Conservation (phyloP, 2,329 filamentous ascomycete genomes). For the Catunica adiposa region DNA sequence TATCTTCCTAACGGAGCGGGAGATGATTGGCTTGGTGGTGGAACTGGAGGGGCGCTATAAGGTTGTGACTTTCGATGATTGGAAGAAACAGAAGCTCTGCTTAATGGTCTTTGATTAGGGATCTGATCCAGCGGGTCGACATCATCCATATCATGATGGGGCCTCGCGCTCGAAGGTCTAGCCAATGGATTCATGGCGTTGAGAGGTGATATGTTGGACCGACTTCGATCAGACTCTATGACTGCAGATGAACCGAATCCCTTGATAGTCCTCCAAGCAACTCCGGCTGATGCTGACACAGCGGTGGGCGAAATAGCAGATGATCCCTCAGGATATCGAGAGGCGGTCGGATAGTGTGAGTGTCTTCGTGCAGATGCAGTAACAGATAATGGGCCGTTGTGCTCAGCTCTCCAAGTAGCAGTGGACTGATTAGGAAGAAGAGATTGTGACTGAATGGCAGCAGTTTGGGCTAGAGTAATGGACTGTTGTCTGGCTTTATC, state of each 20-base stretch:
- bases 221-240: neutral
- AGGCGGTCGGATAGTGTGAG: constrained; percentile 3
- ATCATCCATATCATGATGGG: constrained; percentile 3
- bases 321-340: neutral
- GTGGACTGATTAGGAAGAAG: neutral
- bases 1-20: constrained; percentile 41
- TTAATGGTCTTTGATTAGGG: constrained; percentile 22
- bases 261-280: constrained; percentile 11
- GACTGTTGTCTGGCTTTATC: constrained; percentile 12
- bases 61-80: neutral
- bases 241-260: constrained; percentile 7
- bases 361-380: constrained; percentile 3
- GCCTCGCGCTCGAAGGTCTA: neutral
- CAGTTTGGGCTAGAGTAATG: constrained; percentile 12
- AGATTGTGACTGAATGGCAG: constrained; percentile 4
- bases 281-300: neutral
- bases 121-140: constrained; percentile 14
- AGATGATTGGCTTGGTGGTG: neutral
- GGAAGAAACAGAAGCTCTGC: neutral
- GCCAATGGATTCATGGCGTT: neutral
- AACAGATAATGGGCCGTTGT: constrained; percentile 1
- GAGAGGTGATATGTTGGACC: constrained; percentile 4
- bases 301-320: neutral
- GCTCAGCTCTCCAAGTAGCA: constrained; percentile 1
- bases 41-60: too few relatives aligned